Base-by-base conservation (phyloP, 1,284 basidiomycete genomes). In the Ganoderma boninense region DNA sequence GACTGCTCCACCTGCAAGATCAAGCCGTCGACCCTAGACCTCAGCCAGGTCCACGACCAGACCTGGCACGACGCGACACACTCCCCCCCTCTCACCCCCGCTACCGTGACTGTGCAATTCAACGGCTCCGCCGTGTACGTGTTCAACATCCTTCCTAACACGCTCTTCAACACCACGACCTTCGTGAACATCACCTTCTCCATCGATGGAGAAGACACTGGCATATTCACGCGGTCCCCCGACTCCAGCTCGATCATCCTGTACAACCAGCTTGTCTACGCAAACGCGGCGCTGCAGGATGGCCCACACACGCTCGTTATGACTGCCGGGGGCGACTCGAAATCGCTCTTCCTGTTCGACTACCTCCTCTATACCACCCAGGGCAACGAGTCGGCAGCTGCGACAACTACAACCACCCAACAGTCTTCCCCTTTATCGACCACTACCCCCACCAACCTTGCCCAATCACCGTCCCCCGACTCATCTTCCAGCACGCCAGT, bases 321-420 rank as follows among this genome's bases (percentile, higher is more conserved):
- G 5, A 20, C 20, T 18, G 42, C 59, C 10, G 67, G 69, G 8
- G 44, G 42, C 43, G 68, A 65, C 1, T 7, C 44, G 11, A 60
- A 49, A 59, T 73, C 75, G 20, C 52, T 76, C 20, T 65, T 73
- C 2, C 63, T 78, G 1, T 66, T 78, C 26, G 77, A 78, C 64
- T 76, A 76, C 56, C 64, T 74, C 6, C 38, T 70, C 8, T 77
- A 78, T 64, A 60, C 59, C n/a, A 42, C 59, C 59, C 14, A 60
- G 20, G 59, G 26, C 35, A 42, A 60, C 35, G 59, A 60, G 3
- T n/a, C 59, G 32, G 23, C 59, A 2, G 11, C 59, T 11, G 23
- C 59, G n/a, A 11, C 35, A 4, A 40, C 32, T 18, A 20, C 1
- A 10, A 4, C 59, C 29, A 10, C 46, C 4, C 46, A 49, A 23